Percentiles rank a stretch among this genome's conserved stretches.
Conservation (phyloP, 208 protist genomes). For the Zelonia costaricensis region DNA sequence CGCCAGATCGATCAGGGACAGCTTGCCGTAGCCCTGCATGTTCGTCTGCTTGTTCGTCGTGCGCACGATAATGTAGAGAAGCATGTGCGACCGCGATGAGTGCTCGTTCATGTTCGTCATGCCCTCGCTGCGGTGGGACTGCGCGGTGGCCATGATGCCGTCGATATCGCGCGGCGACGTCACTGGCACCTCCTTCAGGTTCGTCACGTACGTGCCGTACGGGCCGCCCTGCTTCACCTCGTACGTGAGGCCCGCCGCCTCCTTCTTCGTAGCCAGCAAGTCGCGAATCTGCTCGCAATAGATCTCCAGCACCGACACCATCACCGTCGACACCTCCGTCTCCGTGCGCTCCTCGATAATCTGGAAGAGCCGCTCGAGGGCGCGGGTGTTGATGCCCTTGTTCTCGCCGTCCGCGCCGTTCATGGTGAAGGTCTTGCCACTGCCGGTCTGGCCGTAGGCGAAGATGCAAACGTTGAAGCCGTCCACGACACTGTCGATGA, state of each 20-base stretch:
- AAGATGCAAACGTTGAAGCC: conserved; percentile 96
- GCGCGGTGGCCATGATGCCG: conserved; percentile 78
- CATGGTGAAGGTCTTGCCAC: conserved; percentile 93
- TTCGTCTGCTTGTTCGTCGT: conserved; percentile 90
- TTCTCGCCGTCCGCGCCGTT: conserved; percentile 66
- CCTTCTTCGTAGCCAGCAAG: conserved; percentile 69
- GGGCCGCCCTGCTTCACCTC: conserved; percentile 91
- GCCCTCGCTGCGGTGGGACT: conserved; percentile 76
- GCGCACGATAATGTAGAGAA: conserved; percentile 90
- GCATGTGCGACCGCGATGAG: conserved; percentile 94
- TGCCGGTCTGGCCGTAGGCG: conserved; percentile 94
- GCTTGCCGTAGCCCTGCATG: conserved; percentile 91
- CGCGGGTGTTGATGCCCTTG: conserved; percentile 90
- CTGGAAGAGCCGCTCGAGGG: conserved; percentile 84
- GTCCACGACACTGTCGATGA: conserved; percentile 93
- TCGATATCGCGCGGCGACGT: conserved; percentile 71
- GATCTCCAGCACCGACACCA: conserved; percentile 90
- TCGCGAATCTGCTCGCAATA: conserved; percentile 91
- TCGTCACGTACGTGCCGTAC: conserved; percentile 90
- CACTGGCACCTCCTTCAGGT: conserved; percentile 81
- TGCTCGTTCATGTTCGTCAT: conserved; percentile 94
- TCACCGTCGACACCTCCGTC: conserved; percentile 82
- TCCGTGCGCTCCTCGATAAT: conserved; percentile 90
- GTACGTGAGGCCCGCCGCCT: conserved; percentile 57
- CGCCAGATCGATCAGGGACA: conserved; percentile 93